These are phyloP conservation scores for Gastrolobium bilobum DNA, from an alignment of 306 rosid genomes.

Conservation along the genomic window DNA sequence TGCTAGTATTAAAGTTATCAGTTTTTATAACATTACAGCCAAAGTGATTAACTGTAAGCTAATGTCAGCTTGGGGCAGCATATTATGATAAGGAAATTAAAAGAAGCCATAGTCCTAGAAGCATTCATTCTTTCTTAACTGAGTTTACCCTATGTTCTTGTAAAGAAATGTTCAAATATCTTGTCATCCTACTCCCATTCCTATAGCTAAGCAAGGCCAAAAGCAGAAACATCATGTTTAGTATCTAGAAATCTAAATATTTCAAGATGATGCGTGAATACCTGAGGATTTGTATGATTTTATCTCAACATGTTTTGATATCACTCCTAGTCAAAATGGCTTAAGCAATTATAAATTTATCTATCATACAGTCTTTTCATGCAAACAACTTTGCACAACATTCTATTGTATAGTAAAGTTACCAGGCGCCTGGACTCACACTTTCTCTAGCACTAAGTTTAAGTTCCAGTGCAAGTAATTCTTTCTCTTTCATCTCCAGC, in stretches of 20 bases:
- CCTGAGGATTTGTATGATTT: slow-evolving; percentile 23
- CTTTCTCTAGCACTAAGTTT: slow-evolving; percentile 78
- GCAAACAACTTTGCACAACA: slow-evolving; percentile 15
- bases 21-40: slow-evolving; percentile 16
- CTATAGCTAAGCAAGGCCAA: slow-evolving; percentile 9
- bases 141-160: slow-evolving; percentile 1
- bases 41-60: background rate
- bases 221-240: slow-evolving; percentile 14
- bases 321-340: slow-evolving; percentile 23
- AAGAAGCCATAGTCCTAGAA: slow-evolving; percentile 4
- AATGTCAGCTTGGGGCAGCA: background rate
- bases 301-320: background rate
- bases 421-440: slow-evolving; percentile 58
- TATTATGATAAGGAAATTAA: slow-evolving; percentile 33
- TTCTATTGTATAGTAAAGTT: slow-evolving; percentile 19
- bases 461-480: slow-evolving; percentile 65
- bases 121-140: slow-evolving; percentile 5
- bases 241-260: background rate
- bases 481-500: slow-evolving; percentile 69
- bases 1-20: background rate
- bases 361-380: background rate
- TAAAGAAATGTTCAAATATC: background rate
- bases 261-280: slow-evolving; percentile 7
- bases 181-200: slow-evolving; percentile 18
- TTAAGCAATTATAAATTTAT: background rate